Evolutionary conservation across 2,329 filamentous ascomycete species (phyloP).

Genomic region (Rachicladosporium sp.): DNA sequence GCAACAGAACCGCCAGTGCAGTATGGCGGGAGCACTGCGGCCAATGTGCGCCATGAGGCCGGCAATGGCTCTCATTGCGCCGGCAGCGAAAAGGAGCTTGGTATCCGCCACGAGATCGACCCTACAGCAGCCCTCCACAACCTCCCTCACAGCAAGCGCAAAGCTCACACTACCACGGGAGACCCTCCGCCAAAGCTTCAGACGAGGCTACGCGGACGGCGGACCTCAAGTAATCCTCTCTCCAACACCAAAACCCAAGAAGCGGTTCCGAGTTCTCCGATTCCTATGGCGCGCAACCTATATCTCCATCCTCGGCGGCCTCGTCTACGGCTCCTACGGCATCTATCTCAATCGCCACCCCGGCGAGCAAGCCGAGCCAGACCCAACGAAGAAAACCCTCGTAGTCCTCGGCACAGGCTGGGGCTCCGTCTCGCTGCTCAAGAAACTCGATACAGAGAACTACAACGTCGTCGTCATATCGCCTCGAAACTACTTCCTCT

Average conservation of each 20-base stretch:
- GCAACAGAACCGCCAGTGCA: no score
- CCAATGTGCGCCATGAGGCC: no score
- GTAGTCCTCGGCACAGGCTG: constrained; percentile 93
- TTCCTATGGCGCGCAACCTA: constrained; percentile 79
- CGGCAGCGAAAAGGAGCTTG: no score
- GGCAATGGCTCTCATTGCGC: background rate
- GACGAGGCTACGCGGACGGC: constrained; percentile 20
- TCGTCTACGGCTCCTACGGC: constrained; percentile 63
- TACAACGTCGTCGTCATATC: constrained; percentile 98
- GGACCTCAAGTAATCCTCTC: no score
- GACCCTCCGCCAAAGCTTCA: constrained; percentile 3
- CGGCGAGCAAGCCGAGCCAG: constrained; percentile 61
- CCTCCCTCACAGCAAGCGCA: constrained; percentile 2
- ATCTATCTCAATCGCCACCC: constrained; percentile 78
- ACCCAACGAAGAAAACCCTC: constrained; percentile 90
- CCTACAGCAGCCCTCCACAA: background rate
- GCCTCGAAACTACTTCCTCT: constrained; percentile 98
- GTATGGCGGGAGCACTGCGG: no score
- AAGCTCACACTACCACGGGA: constrained; percentile 3
- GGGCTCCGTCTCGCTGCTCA: constrained; percentile 90
- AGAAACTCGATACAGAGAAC: constrained; percentile 97
- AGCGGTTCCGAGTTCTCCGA: constrained; percentile 55
- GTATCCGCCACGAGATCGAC: no score
- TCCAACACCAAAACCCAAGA: constrained; percentile 30
- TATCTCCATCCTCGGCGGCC: constrained; percentile 55